Evolutionary conservation across 2,329 filamentous ascomycete species (phyloP), one percentile per base, ranked within the genome.

Genomic region (Spiromastix sp.): DNA sequence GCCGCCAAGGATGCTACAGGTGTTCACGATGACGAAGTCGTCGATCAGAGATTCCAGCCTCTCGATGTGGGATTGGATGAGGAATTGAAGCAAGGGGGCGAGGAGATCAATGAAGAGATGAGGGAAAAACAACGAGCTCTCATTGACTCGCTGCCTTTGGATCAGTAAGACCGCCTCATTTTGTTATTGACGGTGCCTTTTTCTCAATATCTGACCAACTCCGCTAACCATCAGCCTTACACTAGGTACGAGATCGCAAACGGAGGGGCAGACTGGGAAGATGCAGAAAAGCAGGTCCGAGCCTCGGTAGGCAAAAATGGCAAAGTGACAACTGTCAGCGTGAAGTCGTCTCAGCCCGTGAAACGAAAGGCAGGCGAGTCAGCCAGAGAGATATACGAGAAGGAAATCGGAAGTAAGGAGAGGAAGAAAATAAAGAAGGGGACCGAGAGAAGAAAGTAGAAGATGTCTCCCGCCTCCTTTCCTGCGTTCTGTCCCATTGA

Each of bases 111-210:
- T 42, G 68, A 68, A 31, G 77, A 75, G 40, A 65, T 93, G 50
- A 75, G 74, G 47, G 78, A 83, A 58, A 84, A 89, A 61, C 85
- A 93, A 60, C 77, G 81, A 49, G 83, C 85, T 47, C 67, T 96
- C 45, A 94, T 96, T 51, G 84, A 95, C 65, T 81, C 86, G 43
- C 66, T 96, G 42, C 87, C 89, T 29, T 68, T 96, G 34, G 85
- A 94, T 51, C 79, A 83, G 76, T 89, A 71, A 72, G 79, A 63
- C 38, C 28, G 20, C 5, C 29, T 13, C 33, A 24, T 31, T 26
- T 18, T 29, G 7, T 29, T 19, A 17, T 8, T 17, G 18, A 29
- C 28, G 15, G n/a, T 28, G 33, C 12, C 11, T 12, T 16, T 10
- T 11, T 24, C 26, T 16, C 25, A 29, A 17, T 20, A 6, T 13